Conservation (phyloP, 306 rosid genomes). For the Prunus mume region DNA sequence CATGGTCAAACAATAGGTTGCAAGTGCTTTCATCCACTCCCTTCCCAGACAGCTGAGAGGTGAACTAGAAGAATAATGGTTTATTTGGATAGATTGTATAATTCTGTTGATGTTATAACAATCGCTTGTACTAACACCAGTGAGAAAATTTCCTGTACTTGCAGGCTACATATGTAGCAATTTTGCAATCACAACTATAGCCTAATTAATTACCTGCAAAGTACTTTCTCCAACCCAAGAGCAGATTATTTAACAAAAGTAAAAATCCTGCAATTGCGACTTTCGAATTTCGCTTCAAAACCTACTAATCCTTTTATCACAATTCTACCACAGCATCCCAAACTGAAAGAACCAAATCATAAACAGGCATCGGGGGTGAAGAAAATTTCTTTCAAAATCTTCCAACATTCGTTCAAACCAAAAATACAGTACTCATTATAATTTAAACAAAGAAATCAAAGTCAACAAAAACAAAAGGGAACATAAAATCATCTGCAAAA, state of each 20-base stretch:
- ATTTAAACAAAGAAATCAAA: slow-evolving; percentile 3
- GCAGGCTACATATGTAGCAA: too few relatives aligned
- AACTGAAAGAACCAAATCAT: not conserved
- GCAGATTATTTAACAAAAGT: too few relatives aligned
- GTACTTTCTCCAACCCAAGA: too few relatives aligned
- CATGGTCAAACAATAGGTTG: slow-evolving; percentile 71
- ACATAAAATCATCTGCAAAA: not conserved
- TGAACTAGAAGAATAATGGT: slow-evolving; percentile 1
- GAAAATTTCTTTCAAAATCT: not conserved
- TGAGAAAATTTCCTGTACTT: too few relatives aligned
- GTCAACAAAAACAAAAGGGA: slow-evolving; percentile 8
- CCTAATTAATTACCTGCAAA: too few relatives aligned
- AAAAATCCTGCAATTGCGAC: too few relatives aligned
- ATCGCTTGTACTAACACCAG: too few relatives aligned
- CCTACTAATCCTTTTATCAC: not conserved
- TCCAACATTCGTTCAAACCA: not conserved
- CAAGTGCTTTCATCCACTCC: not conserved
- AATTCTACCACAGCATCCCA: not conserved
- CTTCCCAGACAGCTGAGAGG: slow-evolving; percentile 5
- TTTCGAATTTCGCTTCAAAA: not conserved
- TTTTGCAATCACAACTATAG: too few relatives aligned
- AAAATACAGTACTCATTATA: not conserved
- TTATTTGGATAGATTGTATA: not conserved
- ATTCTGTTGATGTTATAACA: not conserved
- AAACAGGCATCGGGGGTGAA: too few relatives aligned